A percentile compares a stretch with the other conserved stretches of the same genome.
Conservation (phyloP, 202 grass and related monocot genomes). For the Carex sylvatica region DNA sequence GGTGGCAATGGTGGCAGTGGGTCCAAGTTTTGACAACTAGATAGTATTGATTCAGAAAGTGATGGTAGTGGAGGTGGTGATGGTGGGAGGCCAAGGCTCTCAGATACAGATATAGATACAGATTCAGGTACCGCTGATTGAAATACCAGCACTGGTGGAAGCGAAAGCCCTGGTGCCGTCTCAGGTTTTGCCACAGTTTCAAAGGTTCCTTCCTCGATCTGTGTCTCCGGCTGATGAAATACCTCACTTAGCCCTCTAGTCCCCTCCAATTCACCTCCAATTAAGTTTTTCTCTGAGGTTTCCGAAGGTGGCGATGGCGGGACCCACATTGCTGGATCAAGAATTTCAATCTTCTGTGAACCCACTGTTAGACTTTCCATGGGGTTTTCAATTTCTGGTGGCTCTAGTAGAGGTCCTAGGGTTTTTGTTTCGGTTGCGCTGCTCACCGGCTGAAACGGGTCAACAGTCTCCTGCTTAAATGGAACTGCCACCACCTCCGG, state of each 20-base stretch:
- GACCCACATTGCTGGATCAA: background rate
- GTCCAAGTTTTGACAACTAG: background rate
- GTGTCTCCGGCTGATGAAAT: background rate
- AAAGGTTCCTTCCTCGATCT: background rate
- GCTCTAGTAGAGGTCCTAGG: background rate
- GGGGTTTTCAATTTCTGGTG: background rate
- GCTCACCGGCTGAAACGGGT: background rate
- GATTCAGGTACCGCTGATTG: background rate
- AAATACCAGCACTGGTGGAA: background rate
- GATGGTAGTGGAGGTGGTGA: background rate
- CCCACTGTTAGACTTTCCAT: background rate
- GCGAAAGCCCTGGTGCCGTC: background rate
- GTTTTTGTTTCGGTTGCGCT: background rate
- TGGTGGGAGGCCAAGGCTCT: background rate
- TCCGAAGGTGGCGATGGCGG: background rate
- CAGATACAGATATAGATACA: background rate
- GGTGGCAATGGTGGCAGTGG: no score
- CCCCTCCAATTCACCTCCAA: background rate
- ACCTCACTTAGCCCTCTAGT: background rate
- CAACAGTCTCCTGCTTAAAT: background rate
- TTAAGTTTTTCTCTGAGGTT: background rate
- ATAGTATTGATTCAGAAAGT: background rate
- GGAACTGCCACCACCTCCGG: background rate
- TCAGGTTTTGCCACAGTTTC: background rate
- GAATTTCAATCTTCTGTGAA: background rate